These are phyloP conservation scores for Citrus trifoliata DNA, from an alignment of 345 rosid genomes.

Conservation along the genomic window DNA sequence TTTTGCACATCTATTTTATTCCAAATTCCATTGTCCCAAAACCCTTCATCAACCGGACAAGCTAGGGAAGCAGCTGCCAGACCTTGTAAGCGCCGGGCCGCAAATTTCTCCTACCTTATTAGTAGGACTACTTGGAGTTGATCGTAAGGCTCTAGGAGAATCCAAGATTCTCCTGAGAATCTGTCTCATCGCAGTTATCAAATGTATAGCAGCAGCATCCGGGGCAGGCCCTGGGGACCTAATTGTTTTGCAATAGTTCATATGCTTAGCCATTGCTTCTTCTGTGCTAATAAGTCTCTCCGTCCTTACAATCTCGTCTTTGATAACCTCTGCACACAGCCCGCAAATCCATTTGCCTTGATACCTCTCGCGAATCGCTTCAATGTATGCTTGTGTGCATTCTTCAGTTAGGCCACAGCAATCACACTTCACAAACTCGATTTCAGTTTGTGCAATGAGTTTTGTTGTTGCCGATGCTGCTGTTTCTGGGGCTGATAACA, in stretches of 20 bases:
- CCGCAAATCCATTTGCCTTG: slow-evolving; percentile 95
- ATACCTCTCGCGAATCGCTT: slow-evolving; percentile 54
- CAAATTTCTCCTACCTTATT: slow-evolving; percentile 30
- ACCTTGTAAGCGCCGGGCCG: slow-evolving; percentile 43
- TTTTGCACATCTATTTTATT: neutral
- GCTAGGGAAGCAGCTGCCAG: slow-evolving; percentile 79
- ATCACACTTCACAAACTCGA: slow-evolving; percentile 67
- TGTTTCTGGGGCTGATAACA: slow-evolving; percentile 48
- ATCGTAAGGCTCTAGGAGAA: slow-evolving; percentile 55
- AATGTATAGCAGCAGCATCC: slow-evolving; percentile 67
- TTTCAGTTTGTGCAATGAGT: slow-evolving; percentile 45
- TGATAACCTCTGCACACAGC: slow-evolving; percentile 85
- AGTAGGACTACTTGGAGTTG: slow-evolving; percentile 77
- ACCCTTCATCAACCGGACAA: slow-evolving; percentile 40
- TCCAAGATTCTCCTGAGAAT: slow-evolving; percentile 72
- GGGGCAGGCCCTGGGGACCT: slow-evolving; percentile 71
- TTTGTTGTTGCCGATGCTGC: slow-evolving; percentile 21
- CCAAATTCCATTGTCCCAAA: neutral
- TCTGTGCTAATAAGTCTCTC: slow-evolving; percentile 72
- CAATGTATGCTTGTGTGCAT: slow-evolving; percentile 81
- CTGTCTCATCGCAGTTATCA: slow-evolving; percentile 84
- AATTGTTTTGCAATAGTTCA: slow-evolving; percentile 76
- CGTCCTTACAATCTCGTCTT: slow-evolving; percentile 67
- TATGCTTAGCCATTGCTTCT: slow-evolving; percentile 82
- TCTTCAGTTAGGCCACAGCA: slow-evolving; percentile 91